These are phyloP conservation scores for Didymella glomerata DNA, from an alignment of 2,329 filamentous ascomycete genomes.

Conservation along the genomic window DNA sequence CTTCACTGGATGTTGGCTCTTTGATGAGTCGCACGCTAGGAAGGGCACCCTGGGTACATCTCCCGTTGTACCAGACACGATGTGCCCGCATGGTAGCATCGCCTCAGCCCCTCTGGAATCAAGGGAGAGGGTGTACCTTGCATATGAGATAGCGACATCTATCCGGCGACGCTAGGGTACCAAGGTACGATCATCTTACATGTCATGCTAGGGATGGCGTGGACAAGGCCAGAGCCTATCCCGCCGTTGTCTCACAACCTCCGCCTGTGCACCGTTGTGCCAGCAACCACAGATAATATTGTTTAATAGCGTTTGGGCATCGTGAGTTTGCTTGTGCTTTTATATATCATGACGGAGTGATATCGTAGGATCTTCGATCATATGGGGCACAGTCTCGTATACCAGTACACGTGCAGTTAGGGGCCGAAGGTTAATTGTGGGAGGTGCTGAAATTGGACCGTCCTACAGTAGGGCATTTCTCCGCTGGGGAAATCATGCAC, in stretches of 20 bases:
- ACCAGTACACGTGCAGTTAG: constrained; percentile 21
- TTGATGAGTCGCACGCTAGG: constrained; percentile 12
- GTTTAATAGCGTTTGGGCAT: constrained; percentile 14
- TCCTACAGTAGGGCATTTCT: constrained; percentile 20
- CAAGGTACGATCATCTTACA: constrained; percentile 29
- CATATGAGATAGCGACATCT: constrained; percentile 26
- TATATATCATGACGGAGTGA: constrained; percentile 15
- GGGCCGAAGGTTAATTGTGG: constrained; percentile 24
- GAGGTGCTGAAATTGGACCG: constrained; percentile 24
- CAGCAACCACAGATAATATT: constrained; percentile 22
- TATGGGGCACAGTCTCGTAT: constrained; percentile 6
- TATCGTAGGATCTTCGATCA: constrained; percentile 14
- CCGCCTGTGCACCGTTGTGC: constrained; percentile 20
- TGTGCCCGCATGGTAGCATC: constrained; percentile 18
- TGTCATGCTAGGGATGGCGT: constrained; percentile 28
- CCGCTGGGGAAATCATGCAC: constrained; percentile 18
- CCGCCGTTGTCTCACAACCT: constrained; percentile 21
- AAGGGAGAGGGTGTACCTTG: constrained; percentile 36
- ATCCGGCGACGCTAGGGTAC: constrained; percentile 28
- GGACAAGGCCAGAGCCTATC: constrained; percentile 19
- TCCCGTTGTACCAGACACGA: constrained; percentile 14
- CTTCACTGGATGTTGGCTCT: not conserved
- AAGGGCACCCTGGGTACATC: constrained; percentile 14
- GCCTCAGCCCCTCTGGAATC: constrained; percentile 14
- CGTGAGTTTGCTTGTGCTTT: not conserved